These are phyloP conservation scores for Myochromella boudieri DNA, from an alignment of 768 basidiomycete genomes.

Conservation along the genomic window DNA sequence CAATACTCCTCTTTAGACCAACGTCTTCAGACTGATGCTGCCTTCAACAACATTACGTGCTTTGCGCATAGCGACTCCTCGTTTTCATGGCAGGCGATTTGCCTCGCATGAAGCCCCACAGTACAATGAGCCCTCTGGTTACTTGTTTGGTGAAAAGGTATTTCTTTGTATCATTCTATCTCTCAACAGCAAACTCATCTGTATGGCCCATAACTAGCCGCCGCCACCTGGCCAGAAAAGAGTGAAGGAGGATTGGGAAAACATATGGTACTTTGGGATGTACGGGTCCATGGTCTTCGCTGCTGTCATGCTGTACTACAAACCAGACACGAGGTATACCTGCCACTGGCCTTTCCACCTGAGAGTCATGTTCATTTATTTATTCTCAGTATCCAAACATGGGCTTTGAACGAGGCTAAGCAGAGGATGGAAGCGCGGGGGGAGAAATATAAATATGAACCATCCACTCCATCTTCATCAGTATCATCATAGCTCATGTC, in stretches of 20 bases:
- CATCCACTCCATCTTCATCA: constrained; percentile 37
- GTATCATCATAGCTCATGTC: constrained; percentile 19
- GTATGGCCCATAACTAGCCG: constrained; percentile 46
- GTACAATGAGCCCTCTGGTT: constrained; percentile 88
- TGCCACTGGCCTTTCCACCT: not conserved
- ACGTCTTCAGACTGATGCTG: too few species aligned
- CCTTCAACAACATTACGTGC: constrained; percentile 50
- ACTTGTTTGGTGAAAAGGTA: constrained; percentile 89
- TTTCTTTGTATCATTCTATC: constrained; percentile 13
- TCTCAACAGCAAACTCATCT: not conserved
- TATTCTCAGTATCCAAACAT: constrained; percentile 74
- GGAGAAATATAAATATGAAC: constrained; percentile 83
- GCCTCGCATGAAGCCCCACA: constrained; percentile 79
- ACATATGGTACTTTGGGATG: constrained; percentile 88
- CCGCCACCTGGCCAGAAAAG: constrained; percentile 80
- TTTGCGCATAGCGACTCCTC: constrained; percentile 36
- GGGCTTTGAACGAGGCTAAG: constrained; percentile 91
- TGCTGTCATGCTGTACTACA: constrained; percentile 79
- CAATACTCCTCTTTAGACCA: too few species aligned
- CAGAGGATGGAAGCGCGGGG: constrained; percentile 90
- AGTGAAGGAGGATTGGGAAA: constrained; percentile 89
- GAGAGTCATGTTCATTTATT: constrained; percentile 4
- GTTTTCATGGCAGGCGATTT: constrained; percentile 43
- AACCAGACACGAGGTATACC: constrained; percentile 87
- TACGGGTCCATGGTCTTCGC: constrained; percentile 83